Evolutionary conservation across 1,284 basidiomycete species (phyloP), one percentile per base, ranked within the genome.

Genomic region (Crucibulum cyathiforme): DNA sequence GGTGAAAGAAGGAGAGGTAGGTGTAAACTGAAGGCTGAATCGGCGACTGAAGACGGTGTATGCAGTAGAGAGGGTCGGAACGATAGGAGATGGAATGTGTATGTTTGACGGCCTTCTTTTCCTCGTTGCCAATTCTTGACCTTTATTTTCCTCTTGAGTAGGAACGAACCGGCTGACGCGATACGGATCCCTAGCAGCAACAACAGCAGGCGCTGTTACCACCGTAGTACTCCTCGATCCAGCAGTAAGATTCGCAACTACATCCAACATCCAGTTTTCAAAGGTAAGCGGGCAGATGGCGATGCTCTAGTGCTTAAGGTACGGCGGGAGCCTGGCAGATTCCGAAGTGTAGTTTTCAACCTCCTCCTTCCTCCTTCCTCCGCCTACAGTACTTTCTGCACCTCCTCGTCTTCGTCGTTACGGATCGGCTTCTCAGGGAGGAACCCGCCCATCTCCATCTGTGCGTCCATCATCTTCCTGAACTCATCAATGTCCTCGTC

Each of bases 201-300:
- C 56, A 5, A 67, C 53, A 8, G 69, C 58, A 31, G 66, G 64
- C 1, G 61, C 34, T 12, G 57, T 48, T 7, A 41, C 53, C 36
- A n/a, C 31, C 38, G 35, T 10, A 15, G 61, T 55, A 8, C 56
- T 57, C 45, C 61, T 36, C 53, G 60, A 45, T 56, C 36, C 13
- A 35, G 60, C 63, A 1, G 88, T 88, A n/a, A 92, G 74, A 59
- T 91, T 90, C 0, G 85, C 81, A 37, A 93, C 82, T 57, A 84
- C 90, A 48, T 93, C 90, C 58, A 92, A 83, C 90, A 92, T 92
- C 92, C 91, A 93, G 63, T 85, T 85, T 39, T 86, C 86, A 45
- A 88, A 73, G 1, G 76, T 77, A 49, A 78, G 46, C 0, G 75
- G 74, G 12, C 76, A 5, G 31, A 31, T 31, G 5, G 31, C 31